Evolutionary conservation across 2,329 filamentous ascomycete genomes (phyloP).

Genomic region (Penicillium expansum): DNA sequence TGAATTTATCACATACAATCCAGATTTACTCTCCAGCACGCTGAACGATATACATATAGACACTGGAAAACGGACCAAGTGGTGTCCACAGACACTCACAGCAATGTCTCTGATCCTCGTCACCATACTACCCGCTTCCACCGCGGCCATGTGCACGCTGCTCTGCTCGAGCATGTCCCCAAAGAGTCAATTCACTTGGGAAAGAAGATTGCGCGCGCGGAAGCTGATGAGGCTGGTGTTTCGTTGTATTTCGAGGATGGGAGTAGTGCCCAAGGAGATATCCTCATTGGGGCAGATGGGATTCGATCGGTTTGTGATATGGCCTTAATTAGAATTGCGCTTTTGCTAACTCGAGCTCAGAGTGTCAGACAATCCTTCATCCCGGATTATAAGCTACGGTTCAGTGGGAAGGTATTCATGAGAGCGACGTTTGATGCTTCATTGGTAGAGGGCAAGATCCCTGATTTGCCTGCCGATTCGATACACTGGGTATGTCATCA

Average conservation of each 20-base stretch:
- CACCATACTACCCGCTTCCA: slow-evolving; percentile 50
- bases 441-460: slow-evolving; percentile 39
- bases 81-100: slow-evolving; percentile 41
- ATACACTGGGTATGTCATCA: slow-evolving; percentile 36
- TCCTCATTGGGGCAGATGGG: slow-evolving; percentile 55
- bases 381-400: slow-evolving; percentile 39
- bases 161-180: slow-evolving; percentile 48
- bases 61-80: slow-evolving; percentile 48
- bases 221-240: slow-evolving; percentile 32
- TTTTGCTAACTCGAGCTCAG: slow-evolving; percentile 11
- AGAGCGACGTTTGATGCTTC: slow-evolving; percentile 47
- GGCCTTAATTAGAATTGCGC: rapidly evolving
- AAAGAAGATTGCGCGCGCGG: slow-evolving; percentile 43
- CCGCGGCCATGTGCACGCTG: slow-evolving; percentile 51
- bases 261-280: slow-evolving; percentile 43
- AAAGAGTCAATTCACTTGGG: slow-evolving; percentile 43
- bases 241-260: slow-evolving; percentile 51
- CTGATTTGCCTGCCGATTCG: slow-evolving; percentile 43
- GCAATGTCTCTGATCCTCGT: slow-evolving; percentile 31
- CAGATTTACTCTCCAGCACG: neutral
- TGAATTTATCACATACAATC: neutral
- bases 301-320: slow-evolving; percentile 49
- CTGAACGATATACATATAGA: slow-evolving; percentile 16
- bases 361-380: slow-evolving; percentile 42
- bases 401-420: slow-evolving; percentile 48